Evolutionary conservation across 1,284 basidiomycete species (phyloP).

Genomic region (Rhodotorula sp.): DNA sequence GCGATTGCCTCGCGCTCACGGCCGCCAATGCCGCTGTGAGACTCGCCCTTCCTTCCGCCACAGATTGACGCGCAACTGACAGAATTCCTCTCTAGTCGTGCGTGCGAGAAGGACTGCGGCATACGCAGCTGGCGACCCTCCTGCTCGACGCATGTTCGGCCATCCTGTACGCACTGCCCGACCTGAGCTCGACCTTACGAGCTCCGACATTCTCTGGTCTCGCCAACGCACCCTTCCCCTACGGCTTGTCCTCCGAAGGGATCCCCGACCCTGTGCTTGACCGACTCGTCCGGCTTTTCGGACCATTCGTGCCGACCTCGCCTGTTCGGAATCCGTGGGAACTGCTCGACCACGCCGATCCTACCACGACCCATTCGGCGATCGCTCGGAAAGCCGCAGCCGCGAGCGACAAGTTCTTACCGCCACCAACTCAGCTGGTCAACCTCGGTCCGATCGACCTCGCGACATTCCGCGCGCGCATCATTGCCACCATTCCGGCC

Average conservation of each 20-base stretch:
- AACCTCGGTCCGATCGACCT: conserved; percentile 42
- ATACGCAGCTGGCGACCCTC: conserved; percentile 11
- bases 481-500: conserved; percentile 29
- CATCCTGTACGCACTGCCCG: conserved; percentile 30
- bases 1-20: conserved; percentile 16
- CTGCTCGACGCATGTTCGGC: conserved; percentile 34
- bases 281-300: conserved; percentile 34
- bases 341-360: conserved; percentile 36
- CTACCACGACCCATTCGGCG: neutral
- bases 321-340: conserved; percentile 37
- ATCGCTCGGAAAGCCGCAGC: neutral
- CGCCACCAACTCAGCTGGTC: conserved; percentile 7
- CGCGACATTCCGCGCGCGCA: conserved; percentile 28
- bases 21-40: conserved; percentile 23
- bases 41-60: neutral
- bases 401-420: neutral
- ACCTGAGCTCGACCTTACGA: conserved; percentile 7
- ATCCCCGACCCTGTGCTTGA: conserved; percentile 25
- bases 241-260: conserved; percentile 5
- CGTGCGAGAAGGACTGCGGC: neutral
- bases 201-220: conserved; percentile 16
- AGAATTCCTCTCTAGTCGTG: neutral
- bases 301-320: conserved; percentile 2
- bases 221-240: neutral
- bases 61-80: neutral